Conservation (phyloP, 305 asterid species). For the Lippia alba region DNA sequence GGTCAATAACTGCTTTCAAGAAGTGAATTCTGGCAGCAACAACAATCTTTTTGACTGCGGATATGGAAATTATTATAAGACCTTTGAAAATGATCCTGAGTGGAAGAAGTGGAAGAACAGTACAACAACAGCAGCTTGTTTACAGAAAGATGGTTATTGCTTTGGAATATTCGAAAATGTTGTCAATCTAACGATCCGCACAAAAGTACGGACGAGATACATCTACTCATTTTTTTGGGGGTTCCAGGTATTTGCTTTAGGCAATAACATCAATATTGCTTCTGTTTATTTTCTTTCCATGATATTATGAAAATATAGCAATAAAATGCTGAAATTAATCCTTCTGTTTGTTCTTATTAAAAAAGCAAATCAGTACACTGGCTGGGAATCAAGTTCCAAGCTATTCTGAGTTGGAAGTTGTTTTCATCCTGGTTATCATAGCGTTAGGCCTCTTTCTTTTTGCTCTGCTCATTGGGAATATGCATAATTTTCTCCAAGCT, state of each 20-base stretch:
- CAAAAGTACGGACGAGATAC: constrained; percentile 56
- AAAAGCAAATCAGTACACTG: constrained; percentile 85
- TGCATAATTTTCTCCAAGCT: constrained; percentile 94
- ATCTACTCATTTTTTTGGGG: constrained; percentile 96
- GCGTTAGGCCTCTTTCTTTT: constrained; percentile 77
- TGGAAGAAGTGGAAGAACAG: constrained; percentile 68
- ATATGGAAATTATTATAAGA: constrained; percentile 39
- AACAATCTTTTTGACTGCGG: constrained; percentile 75
- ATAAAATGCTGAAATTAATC: not conserved
- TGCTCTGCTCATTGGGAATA: constrained; percentile 46
- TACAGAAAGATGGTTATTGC: constrained; percentile 51
- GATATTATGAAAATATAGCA: not conserved
- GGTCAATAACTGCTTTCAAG: constrained; percentile 82
- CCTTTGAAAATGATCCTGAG: constrained; percentile 31
- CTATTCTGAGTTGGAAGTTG: constrained; percentile 73
- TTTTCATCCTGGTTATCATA: constrained; percentile 80
- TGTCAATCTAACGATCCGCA: constrained; percentile 64
- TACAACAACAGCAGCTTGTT: constrained; percentile 67
- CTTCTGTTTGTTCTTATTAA: constrained; percentile 18
- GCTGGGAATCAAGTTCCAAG: constrained; percentile 95
- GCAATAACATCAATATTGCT: not conserved
- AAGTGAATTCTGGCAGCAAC: constrained; percentile 57
- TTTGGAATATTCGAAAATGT: constrained; percentile 71
- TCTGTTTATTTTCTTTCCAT: not conserved
- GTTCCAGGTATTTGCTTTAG: constrained; percentile 70